Percentiles rank a stretch among this genome's conserved stretches.
These are phyloP conservation scores for Eucalyptus pauciflora DNA, from an alignment of 345 rosid genomes.

Conservation along the genomic window DNA sequence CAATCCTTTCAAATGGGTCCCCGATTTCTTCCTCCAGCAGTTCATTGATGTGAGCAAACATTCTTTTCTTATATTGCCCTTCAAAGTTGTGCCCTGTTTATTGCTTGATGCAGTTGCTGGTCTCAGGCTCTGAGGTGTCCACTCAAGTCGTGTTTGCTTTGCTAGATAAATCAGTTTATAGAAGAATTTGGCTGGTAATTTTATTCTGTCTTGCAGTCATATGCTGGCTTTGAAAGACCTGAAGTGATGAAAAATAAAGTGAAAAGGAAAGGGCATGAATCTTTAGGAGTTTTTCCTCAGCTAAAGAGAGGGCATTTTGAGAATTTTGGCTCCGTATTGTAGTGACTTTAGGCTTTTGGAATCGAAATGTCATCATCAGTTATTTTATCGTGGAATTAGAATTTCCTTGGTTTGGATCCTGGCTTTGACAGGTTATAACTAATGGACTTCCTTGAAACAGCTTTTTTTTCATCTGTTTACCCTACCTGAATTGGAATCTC, in stretches of 20 bases:
- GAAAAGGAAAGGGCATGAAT: neutral
- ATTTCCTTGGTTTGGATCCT: neutral
- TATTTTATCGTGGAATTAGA: neutral
- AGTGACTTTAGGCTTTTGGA: neutral
- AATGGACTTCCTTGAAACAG: neutral
- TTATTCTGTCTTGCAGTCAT: neutral
- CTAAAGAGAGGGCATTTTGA: neutral
- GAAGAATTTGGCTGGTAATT: neutral
- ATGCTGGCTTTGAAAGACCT: neutral
- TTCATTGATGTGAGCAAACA: slow-evolving; percentile 40
- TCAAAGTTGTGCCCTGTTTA: neutral
- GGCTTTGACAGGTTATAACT: neutral
- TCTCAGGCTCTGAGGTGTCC: neutral
- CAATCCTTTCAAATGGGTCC: slow-evolving; percentile 24
- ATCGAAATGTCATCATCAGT: neutral
- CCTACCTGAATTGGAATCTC: neutral
- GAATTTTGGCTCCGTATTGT: neutral
- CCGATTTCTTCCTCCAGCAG: slow-evolving; percentile 44
- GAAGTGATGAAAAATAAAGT: neutral
- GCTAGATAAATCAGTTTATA: neutral
- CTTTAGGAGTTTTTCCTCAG: neutral
- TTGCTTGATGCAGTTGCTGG: neutral
- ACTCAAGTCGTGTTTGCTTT: neutral
- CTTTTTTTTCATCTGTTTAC: neutral
- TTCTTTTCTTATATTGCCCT: neutral